phyloP scores from a whole-genome alignment of 2,329 filamentous ascomycete species.

The Simplicillium sp. region DNA sequence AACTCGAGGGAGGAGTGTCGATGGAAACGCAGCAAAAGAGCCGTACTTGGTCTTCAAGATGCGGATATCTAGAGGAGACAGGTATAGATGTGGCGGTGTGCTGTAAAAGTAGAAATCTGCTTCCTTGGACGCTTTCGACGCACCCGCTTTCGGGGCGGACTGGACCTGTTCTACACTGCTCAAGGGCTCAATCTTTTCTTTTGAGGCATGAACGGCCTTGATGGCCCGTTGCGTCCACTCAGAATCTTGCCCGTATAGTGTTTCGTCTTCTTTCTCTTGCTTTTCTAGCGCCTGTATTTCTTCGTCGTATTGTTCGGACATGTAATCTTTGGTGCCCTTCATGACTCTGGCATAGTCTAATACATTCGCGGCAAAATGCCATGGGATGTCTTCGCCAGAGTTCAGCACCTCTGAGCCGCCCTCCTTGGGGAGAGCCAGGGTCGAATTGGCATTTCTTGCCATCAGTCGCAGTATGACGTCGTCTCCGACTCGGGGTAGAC shows the following conservation, averaged over 20 bases:
- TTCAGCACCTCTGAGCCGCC: constrained; percentile 59
- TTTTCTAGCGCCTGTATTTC: constrained; percentile 66
- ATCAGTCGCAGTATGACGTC: constrained; percentile 87
- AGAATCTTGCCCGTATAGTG: constrained; percentile 85
- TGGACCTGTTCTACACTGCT: constrained; percentile 13
- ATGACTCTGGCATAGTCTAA: constrained; percentile 92
- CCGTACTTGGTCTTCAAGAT: constrained; percentile 87
- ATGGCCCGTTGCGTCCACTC: constrained; percentile 87
- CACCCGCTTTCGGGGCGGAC: constrained; percentile 9
- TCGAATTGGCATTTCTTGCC: constrained; percentile 70
- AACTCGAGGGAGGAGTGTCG: constrained; percentile 75
- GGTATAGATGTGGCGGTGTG: constrained; percentile 76
- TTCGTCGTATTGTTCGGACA: constrained; percentile 67
- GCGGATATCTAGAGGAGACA: constrained; percentile 83
- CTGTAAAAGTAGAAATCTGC: constrained; percentile 79
- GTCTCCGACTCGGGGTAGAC: constrained; percentile 69
- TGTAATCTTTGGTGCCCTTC: constrained; percentile 86
- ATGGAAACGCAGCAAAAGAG: constrained; percentile 71
- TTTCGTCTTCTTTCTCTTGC: constrained; percentile 81
- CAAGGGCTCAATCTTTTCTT: constrained; percentile 57
- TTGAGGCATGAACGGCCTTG: constrained; percentile 60
- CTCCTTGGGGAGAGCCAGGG: constrained; percentile 79
- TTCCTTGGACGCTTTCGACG: constrained; percentile 19
- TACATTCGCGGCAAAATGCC: constrained; percentile 90
- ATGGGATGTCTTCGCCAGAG: constrained; percentile 71